Conservation (phyloP, 345 rosid species). For the Arabidopsis suecica region DNA sequence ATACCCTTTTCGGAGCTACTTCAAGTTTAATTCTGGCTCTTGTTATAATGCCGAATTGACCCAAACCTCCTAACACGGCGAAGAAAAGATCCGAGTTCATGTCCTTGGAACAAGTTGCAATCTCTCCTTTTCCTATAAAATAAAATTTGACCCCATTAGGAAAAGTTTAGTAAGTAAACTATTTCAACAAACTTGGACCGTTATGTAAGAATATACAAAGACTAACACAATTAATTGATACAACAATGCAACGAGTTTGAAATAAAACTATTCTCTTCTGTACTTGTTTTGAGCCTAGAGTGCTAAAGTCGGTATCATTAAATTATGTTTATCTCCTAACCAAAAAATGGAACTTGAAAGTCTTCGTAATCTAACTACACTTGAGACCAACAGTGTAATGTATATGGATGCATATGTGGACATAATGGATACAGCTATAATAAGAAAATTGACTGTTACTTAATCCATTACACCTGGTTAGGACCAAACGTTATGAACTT, state of each 20-base stretch:
- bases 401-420: constrained; percentile 22
- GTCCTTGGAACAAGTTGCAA: constrained; percentile 58
- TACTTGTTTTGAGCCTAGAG: constrained; percentile 18
- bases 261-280: background rate
- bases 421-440: constrained; percentile 32
- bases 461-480: constrained; percentile 31
- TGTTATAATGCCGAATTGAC: constrained; percentile 83
- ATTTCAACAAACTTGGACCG: constrained; percentile 3
- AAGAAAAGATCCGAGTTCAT: constrained; percentile 66
- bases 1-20: constrained; percentile 66
- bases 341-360: constrained; percentile 38
- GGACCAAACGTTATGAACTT: constrained; percentile 35
- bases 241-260: background rate
- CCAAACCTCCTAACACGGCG: constrained; percentile 79
- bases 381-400: constrained; percentile 13
- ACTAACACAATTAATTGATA: background rate
- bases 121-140: constrained; percentile 68
- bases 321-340: constrained; percentile 25
- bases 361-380: constrained; percentile 28
- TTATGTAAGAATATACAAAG: constrained; percentile 1
- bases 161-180: constrained; percentile 6
- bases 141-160: constrained; percentile 15
- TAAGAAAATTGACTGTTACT: constrained; percentile 25
- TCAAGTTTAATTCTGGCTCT: constrained; percentile 70
- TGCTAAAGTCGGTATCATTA: constrained; percentile 32